These are phyloP conservation scores for Termitomyces sp. DNA, from an alignment of 768 basidiomycete genomes.

Conservation along the genomic window DNA sequence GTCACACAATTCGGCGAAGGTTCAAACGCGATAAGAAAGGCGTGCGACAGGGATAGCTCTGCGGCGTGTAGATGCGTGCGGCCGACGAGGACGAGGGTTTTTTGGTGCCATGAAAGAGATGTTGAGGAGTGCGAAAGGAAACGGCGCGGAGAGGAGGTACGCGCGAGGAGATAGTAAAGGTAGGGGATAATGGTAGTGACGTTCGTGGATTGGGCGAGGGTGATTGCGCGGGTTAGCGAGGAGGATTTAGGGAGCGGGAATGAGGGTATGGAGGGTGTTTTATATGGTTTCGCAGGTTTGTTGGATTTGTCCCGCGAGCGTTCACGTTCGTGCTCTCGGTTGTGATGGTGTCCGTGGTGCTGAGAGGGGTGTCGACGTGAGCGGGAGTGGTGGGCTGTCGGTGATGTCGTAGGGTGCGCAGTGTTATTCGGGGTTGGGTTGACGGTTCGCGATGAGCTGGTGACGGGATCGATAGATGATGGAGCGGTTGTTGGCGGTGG, in stretches of 20 bases:
- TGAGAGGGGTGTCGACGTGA: not conserved
- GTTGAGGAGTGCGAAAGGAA: constrained; percentile 28
- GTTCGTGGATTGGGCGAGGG: constrained; percentile 34
- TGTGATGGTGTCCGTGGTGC: not conserved
- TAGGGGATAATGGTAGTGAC: constrained; percentile 39
- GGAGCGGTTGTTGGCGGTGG: not conserved
- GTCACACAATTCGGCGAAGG: constrained; percentile 24
- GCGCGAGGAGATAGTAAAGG: constrained; percentile 44
- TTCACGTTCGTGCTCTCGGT: not conserved
- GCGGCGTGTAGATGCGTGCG: constrained; percentile 35
- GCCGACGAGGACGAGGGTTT: constrained; percentile 31
- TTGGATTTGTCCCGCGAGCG: not conserved
- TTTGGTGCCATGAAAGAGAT: constrained; percentile 39
- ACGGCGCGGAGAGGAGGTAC: constrained; percentile 26
- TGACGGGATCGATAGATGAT: not conserved
- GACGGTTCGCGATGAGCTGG: not conserved
- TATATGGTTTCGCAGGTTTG: not conserved
- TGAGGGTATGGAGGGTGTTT: not conserved
- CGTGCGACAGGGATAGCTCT: constrained; percentile 34
- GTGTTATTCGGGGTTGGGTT: not conserved
- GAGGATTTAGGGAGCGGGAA: constrained; percentile 16
- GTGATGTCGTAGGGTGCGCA: not conserved
- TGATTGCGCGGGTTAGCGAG: constrained; percentile 36
- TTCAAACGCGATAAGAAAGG: constrained; percentile 35
- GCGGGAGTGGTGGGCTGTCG: not conserved